Evolutionary conservation across 2,329 filamentous ascomycete genomes (phyloP), one percentile per base, ranked within the genome.

Genomic region (Metarhizium humberi): DNA sequence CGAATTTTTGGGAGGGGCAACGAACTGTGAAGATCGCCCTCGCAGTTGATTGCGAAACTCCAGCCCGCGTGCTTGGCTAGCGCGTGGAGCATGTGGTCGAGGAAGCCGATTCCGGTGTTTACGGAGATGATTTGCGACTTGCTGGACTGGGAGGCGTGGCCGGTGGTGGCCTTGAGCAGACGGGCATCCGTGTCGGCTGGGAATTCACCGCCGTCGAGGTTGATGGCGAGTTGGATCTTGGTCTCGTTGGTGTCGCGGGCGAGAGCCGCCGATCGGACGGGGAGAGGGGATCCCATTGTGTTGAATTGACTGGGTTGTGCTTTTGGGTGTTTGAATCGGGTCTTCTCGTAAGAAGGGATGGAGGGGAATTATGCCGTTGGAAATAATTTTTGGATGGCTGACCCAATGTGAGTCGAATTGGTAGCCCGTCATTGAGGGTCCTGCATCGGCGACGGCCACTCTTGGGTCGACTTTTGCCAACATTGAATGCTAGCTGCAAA

Each of bases 41-140:
- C 82, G 72, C 90, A 95, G 60, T 84, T 78, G 56, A 99, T 77
- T 36, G 84, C 84, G 63, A 99, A 74, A 75, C 88, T 94, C 94
- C 92, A 97, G 59, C 94, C 92, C 6, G 88, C 85, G 74, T 99
- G 94, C 75, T 99, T 97, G 52, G 94, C 89, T 55, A 97, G 80
- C 6, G 94, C 94, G 73, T 99, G 94, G 52, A 97, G 81, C 92
- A 99, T 97, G 78, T 99, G 94, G 75, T 99, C 94, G 55, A 99
- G 79, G 74, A 99, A 99, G 57, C 94, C 94, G 71, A 99, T 95
- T 61, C 94, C 94, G 0, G 92, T 96, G 78, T 90, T 86, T 62
- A 97, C 80, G 67, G 84, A 84, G 69, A 97, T 96, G 58, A 84
- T 85, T 73, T 97, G 94, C 46, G 86, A 88, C 62, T 87, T 85